phyloP scores from a whole-genome alignment of 2,329 filamentous ascomycete species.

The Stagonosporopsis chrysanthemi region DNA sequence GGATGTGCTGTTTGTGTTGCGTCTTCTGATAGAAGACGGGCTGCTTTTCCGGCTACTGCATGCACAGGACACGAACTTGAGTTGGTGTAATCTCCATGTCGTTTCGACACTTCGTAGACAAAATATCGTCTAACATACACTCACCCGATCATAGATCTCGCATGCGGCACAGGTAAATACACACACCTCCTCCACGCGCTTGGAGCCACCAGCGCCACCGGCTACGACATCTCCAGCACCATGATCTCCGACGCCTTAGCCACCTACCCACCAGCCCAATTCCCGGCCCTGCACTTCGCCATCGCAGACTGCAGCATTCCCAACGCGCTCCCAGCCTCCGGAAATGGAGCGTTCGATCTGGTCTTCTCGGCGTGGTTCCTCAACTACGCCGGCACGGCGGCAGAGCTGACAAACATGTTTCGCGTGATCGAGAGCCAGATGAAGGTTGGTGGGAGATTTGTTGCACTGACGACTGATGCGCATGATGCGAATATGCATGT shows the following conservation, averaged over 20 bases:
- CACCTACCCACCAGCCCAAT: constrained; percentile 22
- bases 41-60: no score
- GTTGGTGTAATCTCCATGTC: not conserved
- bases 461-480: constrained; percentile 38
- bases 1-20: not conserved
- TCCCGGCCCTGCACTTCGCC: constrained; percentile 30
- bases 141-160: constrained; percentile 31
- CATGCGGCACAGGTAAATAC: constrained; percentile 42
- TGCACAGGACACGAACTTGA: no score
- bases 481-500: constrained; percentile 25
- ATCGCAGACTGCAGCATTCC: constrained; percentile 37
- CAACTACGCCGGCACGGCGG: constrained; percentile 39
- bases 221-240: constrained; percentile 39
- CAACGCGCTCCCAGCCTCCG: not conserved
- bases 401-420: constrained; percentile 35
- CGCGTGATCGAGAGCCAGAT: constrained; percentile 30
- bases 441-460: constrained; percentile 24
- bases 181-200: constrained; percentile 32
- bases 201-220: constrained; percentile 29
- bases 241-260: constrained; percentile 35
- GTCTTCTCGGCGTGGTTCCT: constrained; percentile 44
- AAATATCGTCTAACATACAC: not conserved
- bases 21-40: not conserved
- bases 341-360: constrained; percentile 26
- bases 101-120: not conserved